Evolutionary conservation across 352 stramenopile species (phyloP).

Genomic region (Pythium dissimile): DNA sequence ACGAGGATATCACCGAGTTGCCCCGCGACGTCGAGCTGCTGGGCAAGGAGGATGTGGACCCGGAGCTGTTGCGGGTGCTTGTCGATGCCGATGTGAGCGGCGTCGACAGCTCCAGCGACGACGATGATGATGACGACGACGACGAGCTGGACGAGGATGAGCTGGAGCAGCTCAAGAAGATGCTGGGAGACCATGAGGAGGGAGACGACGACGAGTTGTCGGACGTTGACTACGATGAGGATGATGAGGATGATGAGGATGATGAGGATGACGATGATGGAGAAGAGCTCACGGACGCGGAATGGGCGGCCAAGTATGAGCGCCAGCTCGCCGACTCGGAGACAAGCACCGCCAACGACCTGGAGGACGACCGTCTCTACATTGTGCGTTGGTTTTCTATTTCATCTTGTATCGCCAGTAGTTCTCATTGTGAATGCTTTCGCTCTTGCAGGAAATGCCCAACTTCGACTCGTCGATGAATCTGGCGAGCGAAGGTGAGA

Average conservation of each 20-base stretch:
- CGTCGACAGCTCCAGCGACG: conserved; percentile 2
- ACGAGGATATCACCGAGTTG: conserved; percentile 40
- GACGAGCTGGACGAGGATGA: conserved; percentile 28
- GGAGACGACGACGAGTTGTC: too few species aligned
- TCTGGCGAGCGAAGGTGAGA: conserved; percentile 44
- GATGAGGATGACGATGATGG: conserved; percentile 46
- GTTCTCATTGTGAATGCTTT: neutral
- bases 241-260: conserved; percentile 22
- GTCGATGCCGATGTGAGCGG: conserved; percentile 12
- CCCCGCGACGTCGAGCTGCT: conserved; percentile 64
- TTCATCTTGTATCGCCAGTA: neutral
- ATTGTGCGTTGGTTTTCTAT: conserved; percentile 31
- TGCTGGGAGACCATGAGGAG: conserved; percentile 7
- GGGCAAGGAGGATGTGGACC: conserved; percentile 38
- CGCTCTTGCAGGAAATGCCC: conserved; percentile 58
- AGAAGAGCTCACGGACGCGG: conserved; percentile 37
- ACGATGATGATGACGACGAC: neutral
- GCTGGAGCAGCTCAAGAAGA: conserved; percentile 20
- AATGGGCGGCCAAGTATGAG: conserved; percentile 72
- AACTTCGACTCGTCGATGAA: conserved; percentile 59
- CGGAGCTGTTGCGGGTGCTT: conserved; percentile 28
- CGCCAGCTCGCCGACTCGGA: conserved; percentile 55
- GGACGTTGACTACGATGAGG: conserved; percentile 2
- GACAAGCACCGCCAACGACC: conserved; percentile 25
- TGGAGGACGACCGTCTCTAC: conserved; percentile 70